Conservation (phyloP, 208 protist genomes). For the Crithidia brevicula region DNA sequence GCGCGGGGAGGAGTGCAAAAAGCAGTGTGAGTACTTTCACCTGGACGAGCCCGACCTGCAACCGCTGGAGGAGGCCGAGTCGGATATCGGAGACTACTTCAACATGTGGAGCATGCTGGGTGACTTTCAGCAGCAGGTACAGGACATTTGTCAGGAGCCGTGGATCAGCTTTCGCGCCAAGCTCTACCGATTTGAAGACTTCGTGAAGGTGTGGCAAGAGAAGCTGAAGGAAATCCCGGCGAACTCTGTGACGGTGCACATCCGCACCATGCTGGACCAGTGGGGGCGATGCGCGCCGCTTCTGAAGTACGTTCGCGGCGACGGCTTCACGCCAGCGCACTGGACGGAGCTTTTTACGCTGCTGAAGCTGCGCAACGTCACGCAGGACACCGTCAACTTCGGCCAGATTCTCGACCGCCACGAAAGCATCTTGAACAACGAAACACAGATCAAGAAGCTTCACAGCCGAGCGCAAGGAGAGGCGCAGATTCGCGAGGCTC, state of each 20-base stretch:
- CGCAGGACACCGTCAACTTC: constrained; percentile 93
- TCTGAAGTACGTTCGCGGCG: constrained; percentile 95
- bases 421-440: constrained; percentile 76
- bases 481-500: constrained; percentile 95
- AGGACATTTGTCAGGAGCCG: constrained; percentile 74
- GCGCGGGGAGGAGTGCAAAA: constrained; percentile 67
- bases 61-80: constrained; percentile 71
- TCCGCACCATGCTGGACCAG: constrained; percentile 88
- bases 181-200: constrained; percentile 96
- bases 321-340: constrained; percentile 95
- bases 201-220: constrained; percentile 93
- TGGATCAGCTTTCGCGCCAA: constrained; percentile 96
- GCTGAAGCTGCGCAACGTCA: constrained; percentile 74
- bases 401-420: constrained; percentile 89
- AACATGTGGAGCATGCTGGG: constrained; percentile 90
- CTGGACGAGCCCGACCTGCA: constrained; percentile 88
- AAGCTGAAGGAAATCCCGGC: constrained; percentile 77
- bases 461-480: constrained; percentile 96
- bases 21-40: constrained; percentile 94
- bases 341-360: constrained; percentile 95
- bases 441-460: constrained; percentile 92
- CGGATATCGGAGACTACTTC: constrained; percentile 87
- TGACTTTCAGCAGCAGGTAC: constrained; percentile 87
- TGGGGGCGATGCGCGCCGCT: constrained; percentile 84
- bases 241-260: constrained; percentile 87